Percentiles rank a stretch among this genome's conserved stretches.
Evolutionary conservation across 2,329 filamentous ascomycete species (phyloP).

Genomic region (Setomelanomma holmii): DNA sequence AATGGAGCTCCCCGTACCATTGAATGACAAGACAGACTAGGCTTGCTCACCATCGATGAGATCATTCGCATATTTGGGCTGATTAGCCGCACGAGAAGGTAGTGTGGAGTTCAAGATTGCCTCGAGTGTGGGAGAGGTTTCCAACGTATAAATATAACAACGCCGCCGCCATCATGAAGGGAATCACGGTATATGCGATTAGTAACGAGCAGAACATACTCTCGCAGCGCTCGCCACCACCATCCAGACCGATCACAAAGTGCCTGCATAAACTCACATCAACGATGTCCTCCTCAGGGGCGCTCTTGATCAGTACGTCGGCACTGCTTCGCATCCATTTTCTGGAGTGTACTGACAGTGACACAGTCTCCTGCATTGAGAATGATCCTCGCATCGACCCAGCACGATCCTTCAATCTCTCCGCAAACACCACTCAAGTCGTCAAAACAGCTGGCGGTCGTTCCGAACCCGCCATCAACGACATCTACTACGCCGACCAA

Average conservation of each 20-base stretch:
- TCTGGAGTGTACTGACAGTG: neutral
- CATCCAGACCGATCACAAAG: neutral
- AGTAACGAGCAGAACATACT: neutral
- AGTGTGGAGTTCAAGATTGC: neutral
- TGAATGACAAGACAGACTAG: neutral
- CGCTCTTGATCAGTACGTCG: constrained; percentile 6
- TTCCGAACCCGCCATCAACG: constrained; percentile 9
- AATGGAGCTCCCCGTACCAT: neutral
- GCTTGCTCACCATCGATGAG: neutral
- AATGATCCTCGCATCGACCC: constrained; percentile 21
- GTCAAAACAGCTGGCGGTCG: constrained; percentile 25
- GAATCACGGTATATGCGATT: neutral
- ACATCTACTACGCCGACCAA: constrained; percentile 21
- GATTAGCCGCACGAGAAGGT: neutral
- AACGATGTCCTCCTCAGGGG: constrained; percentile 7
- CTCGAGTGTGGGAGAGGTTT: neutral
- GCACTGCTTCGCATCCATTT: neutral
- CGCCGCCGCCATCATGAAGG: neutral
- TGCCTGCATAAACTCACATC: neutral
- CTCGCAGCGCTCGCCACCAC: neutral
- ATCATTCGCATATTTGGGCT: neutral
- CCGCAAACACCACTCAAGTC: constrained; percentile 18
- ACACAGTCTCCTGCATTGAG: constrained; percentile 25
- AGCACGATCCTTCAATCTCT: constrained; percentile 30
- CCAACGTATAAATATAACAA: neutral